A percentile compares a stretch with the other conserved stretches of the same genome.
Evolutionary conservation across 331 rosid genomes (phyloP).

Genomic region (Malus hybrid): DNA sequence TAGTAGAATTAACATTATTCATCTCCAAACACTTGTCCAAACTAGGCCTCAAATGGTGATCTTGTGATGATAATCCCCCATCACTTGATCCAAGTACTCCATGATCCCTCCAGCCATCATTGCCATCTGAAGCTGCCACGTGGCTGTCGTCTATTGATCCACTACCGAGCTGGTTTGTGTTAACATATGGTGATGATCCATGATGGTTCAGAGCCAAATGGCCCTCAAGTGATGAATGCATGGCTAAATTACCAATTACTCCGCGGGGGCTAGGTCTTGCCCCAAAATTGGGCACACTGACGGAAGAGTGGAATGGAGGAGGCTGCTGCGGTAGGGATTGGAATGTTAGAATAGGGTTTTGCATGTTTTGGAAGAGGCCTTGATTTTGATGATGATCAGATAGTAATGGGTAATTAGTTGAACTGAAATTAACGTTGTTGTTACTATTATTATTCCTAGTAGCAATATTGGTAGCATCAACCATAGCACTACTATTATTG

Average conservation of each 20-base stretch:
- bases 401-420: slow-evolving; percentile 20
- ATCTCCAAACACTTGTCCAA: slow-evolving; percentile 34
- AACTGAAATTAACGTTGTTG: slow-evolving; percentile 9
- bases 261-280: slow-evolving; percentile 16
- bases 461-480: slow-evolving; percentile 15
- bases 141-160: neutral
- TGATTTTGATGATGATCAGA: slow-evolving; percentile 7
- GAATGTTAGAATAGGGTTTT: slow-evolving; percentile 36
- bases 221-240: neutral
- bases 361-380: slow-evolving; percentile 31
- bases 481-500: slow-evolving; percentile 15
- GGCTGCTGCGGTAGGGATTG: slow-evolving; percentile 18
- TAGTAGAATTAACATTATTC: slow-evolving; percentile 5
- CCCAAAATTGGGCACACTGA: slow-evolving; percentile 19
- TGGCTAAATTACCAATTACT: neutral
- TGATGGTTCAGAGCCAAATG: slow-evolving; percentile 4
- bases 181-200: slow-evolving; percentile 4
- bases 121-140: neutral
- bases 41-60: slow-evolving; percentile 17
- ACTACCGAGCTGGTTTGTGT: neutral
- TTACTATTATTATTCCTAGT: neutral
- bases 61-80: neutral
- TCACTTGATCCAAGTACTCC: neutral
- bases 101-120: neutral
- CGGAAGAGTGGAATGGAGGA: slow-evolving; percentile 19